Percentiles rank a stretch among this genome's conserved stretches.
Evolutionary conservation across 306 rosid genomes (phyloP).

Genomic region (Elaeagnus macrophylla): DNA sequence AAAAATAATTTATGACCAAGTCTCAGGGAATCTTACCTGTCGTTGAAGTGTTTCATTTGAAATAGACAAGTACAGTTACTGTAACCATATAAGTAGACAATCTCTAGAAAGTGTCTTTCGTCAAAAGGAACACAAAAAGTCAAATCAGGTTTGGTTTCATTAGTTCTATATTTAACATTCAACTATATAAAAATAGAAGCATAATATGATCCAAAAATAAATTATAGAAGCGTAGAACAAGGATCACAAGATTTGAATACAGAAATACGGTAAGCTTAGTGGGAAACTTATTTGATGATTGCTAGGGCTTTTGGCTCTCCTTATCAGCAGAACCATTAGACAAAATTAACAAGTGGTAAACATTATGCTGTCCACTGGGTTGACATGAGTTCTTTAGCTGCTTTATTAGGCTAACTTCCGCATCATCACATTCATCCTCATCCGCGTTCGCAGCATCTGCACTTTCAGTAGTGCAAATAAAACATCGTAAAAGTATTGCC

Average conservation of each 20-base stretch:
- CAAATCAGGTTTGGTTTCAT: no score
- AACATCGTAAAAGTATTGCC: no score
- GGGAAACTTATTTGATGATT: conserved; percentile 8
- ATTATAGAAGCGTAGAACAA: not conserved
- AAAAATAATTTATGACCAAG: not conserved
- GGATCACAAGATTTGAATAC: not conserved
- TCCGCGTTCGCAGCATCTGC: not conserved
- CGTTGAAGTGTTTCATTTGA: no score
- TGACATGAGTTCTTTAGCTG: conserved; percentile 2
- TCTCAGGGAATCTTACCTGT: no score
- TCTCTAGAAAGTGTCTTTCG: no score
- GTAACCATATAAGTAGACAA: no score
- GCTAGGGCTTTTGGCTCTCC: not conserved
- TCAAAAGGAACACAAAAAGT: no score
- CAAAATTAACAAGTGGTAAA: conserved; percentile 7
- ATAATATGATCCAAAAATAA: not conserved
- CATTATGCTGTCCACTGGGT: conserved; percentile 4
- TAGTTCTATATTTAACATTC: no score
- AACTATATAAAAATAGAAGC: no score
- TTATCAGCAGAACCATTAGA: not conserved
- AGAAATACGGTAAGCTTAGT: not conserved
- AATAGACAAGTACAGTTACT: no score
- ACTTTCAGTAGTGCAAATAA: not conserved
- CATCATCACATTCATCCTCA: conserved; percentile 6
- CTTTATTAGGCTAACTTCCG: not conserved